These are phyloP conservation scores for Syzygium aromaticum DNA, from an alignment of 345 rosid species.

Conservation along the genomic window DNA sequence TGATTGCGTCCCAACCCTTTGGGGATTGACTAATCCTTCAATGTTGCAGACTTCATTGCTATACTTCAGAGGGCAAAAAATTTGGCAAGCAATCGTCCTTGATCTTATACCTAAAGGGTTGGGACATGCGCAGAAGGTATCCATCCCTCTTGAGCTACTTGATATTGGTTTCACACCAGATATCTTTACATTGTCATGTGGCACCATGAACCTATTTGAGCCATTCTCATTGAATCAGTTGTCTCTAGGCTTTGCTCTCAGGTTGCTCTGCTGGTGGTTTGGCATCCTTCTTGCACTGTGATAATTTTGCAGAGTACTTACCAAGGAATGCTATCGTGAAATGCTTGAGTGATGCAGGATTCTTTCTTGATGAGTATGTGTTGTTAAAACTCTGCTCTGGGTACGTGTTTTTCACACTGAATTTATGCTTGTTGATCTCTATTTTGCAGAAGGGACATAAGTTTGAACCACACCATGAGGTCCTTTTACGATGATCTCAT, in stretches of 20 bases:
- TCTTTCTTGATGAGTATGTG: slow-evolving; percentile 78
- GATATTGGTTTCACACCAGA: neutral
- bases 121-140: slow-evolving; percentile 58
- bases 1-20: neutral
- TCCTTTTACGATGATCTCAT: slow-evolving; percentile 46
- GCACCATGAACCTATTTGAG: neutral
- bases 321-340: slow-evolving; percentile 60
- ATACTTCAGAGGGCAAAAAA: slow-evolving; percentile 87
- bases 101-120: slow-evolving; percentile 88
- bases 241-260: slow-evolving; percentile 74
- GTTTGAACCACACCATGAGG: slow-evolving; percentile 56
- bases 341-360: slow-evolving; percentile 96
- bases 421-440: neutral
- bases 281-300: slow-evolving; percentile 72
- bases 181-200: neutral
- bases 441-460: slow-evolving; percentile 59
- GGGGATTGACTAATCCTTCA: neutral
- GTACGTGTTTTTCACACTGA: neutral
- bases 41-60: slow-evolving; percentile 63
- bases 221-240: neutral
- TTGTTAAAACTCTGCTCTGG: neutral
- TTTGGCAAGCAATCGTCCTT: slow-evolving; percentile 76
- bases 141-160: neutral
- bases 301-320: slow-evolving; percentile 47
- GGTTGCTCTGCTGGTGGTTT: slow-evolving; percentile 99